phyloP scores from a whole-genome alignment of 192 early-diverging fungal species.

The Podila epigama region DNA sequence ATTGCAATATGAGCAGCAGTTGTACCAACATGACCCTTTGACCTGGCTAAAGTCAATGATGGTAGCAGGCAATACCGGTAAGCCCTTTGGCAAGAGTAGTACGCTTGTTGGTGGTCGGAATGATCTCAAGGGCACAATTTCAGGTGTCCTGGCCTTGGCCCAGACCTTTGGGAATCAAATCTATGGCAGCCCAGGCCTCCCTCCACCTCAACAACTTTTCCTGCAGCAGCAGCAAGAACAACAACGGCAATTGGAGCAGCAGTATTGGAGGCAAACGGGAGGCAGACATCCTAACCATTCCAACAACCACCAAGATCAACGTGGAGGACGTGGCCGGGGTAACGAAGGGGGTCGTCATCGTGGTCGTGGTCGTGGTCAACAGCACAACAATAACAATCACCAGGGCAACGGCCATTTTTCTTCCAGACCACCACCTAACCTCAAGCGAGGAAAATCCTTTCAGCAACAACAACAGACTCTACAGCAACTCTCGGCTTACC shows the following conservation, averaged over 20 bases:
- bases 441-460: slow-evolving; percentile 35
- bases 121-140: slow-evolving; percentile 12
- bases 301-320: background rate
- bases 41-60: background rate
- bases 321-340: background rate
- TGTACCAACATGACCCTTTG: background rate
- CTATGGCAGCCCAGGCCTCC: slow-evolving; percentile 1
- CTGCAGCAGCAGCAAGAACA: slow-evolving; percentile 4
- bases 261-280: slow-evolving; percentile 3
- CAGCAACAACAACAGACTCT: slow-evolving; percentile 46
- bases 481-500: slow-evolving; percentile 38
- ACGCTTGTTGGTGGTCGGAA: slow-evolving; percentile 2
- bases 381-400: background rate
- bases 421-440: slow-evolving; percentile 3
- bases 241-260: too few relatives aligned
- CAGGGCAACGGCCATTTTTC: background rate
- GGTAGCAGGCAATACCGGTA: background rate
- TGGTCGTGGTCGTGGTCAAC: slow-evolving; percentile 6
- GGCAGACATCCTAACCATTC: background rate
- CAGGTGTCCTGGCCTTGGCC: slow-evolving; percentile 20
- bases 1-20: background rate
- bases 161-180: slow-evolving; percentile 37
- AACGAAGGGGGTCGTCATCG: background rate
- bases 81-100: background rate
- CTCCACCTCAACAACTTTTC: background rate